Evolutionary conservation across 148 eudicot species (phyloP).

Genomic region (Diospyros kaki): DNA sequence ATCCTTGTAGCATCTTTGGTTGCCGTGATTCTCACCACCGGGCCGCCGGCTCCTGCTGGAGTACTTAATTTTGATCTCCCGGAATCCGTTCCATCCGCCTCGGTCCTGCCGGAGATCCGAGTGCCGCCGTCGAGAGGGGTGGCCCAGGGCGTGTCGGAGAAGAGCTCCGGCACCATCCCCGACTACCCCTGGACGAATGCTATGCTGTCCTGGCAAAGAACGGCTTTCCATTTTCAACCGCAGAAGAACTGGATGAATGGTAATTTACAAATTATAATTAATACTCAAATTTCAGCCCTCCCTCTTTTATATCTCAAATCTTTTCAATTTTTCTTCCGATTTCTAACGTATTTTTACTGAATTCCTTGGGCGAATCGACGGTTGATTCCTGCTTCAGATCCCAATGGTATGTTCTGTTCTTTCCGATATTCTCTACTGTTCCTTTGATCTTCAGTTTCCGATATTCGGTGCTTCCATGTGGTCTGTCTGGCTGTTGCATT

Average conservation of each 20-base stretch:
- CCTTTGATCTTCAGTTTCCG: neutral
- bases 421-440: neutral
- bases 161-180: conserved; percentile 22
- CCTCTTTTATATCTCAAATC: neutral
- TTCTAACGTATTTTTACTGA: too few relatives aligned
- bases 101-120: conserved; percentile 1
- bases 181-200: conserved; percentile 61
- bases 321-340: neutral
- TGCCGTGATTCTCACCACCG: conserved; percentile 23
- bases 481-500: neutral
- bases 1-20: conserved; percentile 1
- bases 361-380: too few relatives aligned
- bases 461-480: neutral
- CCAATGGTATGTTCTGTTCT: conserved; percentile 52
- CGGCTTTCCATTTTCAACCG: conserved; percentile 81
- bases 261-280: conserved; percentile 6
- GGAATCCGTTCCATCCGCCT: neutral
- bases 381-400: conserved; percentile 34
- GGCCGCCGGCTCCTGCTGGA: neutral
- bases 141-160: conserved; percentile 61
- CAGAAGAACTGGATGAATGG: conserved; percentile 92
- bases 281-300: too few relatives aligned
- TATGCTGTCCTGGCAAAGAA: conserved; percentile 83
- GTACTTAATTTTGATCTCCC: neutral
- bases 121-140: conserved; percentile 45